Base-by-base conservation (phyloP, 1,284 basidiomycete genomes). In the Apiotrichum sp. region DNA sequence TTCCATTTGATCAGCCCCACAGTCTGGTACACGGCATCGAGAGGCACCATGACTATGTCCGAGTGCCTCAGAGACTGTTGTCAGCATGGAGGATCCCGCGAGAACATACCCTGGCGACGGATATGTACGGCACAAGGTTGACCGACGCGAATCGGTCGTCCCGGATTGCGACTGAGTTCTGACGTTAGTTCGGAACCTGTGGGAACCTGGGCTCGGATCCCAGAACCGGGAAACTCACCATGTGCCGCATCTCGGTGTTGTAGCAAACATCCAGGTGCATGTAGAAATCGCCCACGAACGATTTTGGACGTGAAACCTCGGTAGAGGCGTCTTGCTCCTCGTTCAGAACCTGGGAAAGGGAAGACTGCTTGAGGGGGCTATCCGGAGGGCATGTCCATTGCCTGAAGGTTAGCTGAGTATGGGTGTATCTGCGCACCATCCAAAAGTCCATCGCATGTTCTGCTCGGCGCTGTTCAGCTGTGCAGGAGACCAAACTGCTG, bases 271-370 rank as follows among this genome's bases (percentile, higher is more conserved):
- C 70, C 13, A 57, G 60, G 29, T 55, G 60, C 48, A 56, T 59
- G 42, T 65, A 62, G 47, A 66, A 67, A 52, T 75, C 70, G 47
- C 59, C 66, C 13, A 75, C 66, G 53, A 73, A 75, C n/a, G 59
- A 43, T 50, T 65, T 67, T 16, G 4, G 40, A 10, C 31, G 36
- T 4, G 46, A 34, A 16, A 32, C 14, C 7, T 42, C 51, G 50
- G 47, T 32, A 11, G 14, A 42, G n/a, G 47, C 36, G 5, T 41
- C 13, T 3, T 47, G 47, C 34, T 65, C 48, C 46, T 71, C 67
- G 53, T 71, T 71, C 42, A 72, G 58, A 0, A 71, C 62, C 16
- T 60, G 34, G 47, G 70, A 67, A 14, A 66, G 59, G 9, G 61
- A 57, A 29, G 48, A 47, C 9, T 59, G 56, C 42, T 67, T 66